Percentiles rank a stretch among this genome's conserved stretches.
Conservation (phyloP, 495 filamentous ascomycete species). For the Hypoxylon crocopeplum region DNA sequence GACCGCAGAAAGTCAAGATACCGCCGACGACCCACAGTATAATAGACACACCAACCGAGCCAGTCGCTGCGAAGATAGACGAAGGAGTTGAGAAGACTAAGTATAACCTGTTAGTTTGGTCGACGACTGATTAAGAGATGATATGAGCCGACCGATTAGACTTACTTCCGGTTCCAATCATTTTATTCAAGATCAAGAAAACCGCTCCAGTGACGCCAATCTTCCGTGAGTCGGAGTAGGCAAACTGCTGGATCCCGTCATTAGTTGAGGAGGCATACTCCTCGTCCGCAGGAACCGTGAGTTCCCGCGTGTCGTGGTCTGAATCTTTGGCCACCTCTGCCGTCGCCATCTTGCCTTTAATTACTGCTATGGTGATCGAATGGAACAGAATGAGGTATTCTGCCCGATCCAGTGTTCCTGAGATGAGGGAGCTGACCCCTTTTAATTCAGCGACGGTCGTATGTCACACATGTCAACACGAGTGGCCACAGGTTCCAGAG, state of each 20-base stretch:
- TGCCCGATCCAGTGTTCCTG: not conserved
- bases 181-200: constrained; percentile 64
- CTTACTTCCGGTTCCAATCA: constrained; percentile 64
- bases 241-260: constrained; percentile 50
- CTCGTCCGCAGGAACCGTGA: constrained; percentile 10
- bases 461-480: constrained; percentile 16
- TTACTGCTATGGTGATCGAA: not conserved
- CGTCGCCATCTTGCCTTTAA: constrained; percentile 17
- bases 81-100: constrained; percentile 60
- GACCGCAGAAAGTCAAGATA: constrained; percentile 48
- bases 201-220: constrained; percentile 60
- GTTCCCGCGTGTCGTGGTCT: constrained; percentile 24
- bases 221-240: constrained; percentile 52
- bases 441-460: constrained; percentile 11
- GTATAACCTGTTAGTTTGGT: not conserved
- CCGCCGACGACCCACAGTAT: constrained; percentile 50
- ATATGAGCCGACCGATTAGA: not conserved
- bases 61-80: constrained; percentile 54
- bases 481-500: constrained; percentile 16
- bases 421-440: constrained; percentile 4
- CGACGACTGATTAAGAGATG: not conserved
- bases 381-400: not conserved
- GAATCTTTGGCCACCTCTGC: constrained; percentile 23
- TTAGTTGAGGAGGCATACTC: constrained; percentile 33
- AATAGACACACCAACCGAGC: constrained; percentile 51